Percentiles rank a stretch among this genome's conserved stretches.
phyloP scores from a whole-genome alignment of 78 protist species.

The Planoprotostelium fungivorum region DNA sequence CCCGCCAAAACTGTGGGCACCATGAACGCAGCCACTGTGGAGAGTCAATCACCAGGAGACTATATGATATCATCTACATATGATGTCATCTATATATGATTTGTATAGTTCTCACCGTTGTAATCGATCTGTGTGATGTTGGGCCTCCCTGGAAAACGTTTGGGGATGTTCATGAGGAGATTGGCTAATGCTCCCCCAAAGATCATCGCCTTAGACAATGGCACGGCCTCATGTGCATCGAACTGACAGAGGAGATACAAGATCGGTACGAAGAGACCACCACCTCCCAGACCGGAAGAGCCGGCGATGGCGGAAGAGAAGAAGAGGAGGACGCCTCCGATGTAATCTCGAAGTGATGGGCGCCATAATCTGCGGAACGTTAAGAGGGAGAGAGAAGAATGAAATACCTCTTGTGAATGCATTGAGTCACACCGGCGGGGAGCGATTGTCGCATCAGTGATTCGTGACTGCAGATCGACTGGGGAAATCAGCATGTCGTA shows the following conservation, averaged over 20 bases:
- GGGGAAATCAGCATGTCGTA: too few relatives aligned
- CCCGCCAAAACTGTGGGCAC: constrained; percentile 35
- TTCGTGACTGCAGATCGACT: neutral
- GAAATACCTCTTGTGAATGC: neutral
- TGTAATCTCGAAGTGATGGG: neutral
- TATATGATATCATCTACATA: too few relatives aligned
- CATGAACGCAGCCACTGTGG: neutral
- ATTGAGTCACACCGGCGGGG: neutral
- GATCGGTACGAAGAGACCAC: constrained; percentile 65
- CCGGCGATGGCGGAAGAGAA: constrained; percentile 15
- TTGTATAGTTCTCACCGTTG: neutral
- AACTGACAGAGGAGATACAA: constrained; percentile 12
- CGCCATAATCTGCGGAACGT: neutral
- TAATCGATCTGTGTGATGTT: neutral
- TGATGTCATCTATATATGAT: neutral
- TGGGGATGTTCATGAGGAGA: neutral
- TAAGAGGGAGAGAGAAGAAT: neutral
- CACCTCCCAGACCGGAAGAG: constrained; percentile 66
- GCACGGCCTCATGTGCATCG: constrained; percentile 17
- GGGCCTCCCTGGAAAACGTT: neutral
- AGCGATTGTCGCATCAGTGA: neutral
- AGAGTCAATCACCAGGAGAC: neutral
- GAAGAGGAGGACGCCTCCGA: constrained; percentile 1
- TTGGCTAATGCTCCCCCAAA: constrained; percentile 28
- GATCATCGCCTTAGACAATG: constrained; percentile 28